phyloP scores from a whole-genome alignment of 371 early-diverging fungal species.

The Apophysomyces elegans region DNA sequence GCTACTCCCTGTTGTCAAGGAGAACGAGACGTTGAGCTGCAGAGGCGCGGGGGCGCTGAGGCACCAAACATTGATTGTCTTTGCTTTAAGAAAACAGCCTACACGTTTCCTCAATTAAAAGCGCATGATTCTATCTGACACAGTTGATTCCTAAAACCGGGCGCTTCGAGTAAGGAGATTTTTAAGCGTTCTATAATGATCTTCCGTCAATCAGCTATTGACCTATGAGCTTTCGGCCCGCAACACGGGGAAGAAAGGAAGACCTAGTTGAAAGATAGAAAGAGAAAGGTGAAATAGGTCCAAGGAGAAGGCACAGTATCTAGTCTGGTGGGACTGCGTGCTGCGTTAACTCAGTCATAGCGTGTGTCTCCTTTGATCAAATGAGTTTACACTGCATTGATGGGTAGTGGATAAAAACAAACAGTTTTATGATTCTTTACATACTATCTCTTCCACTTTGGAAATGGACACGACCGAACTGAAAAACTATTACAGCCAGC shows the following conservation, averaged over 20 bases:
- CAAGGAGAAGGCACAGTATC: constrained; percentile 1
- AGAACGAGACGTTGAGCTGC: not conserved
- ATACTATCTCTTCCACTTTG: not conserved
- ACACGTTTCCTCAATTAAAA: not conserved
- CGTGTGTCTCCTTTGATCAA: constrained; percentile 3
- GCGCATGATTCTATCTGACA: not conserved
- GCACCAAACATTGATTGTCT: too few relatives aligned
- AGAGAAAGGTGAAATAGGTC: not conserved
- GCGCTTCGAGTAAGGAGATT: not conserved
- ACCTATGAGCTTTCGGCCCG: not conserved
- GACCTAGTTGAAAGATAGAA: not conserved
- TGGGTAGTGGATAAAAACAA: not conserved
- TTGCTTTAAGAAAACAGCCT: constrained; percentile 4
- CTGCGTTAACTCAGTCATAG: not conserved
- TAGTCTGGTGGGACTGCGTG: not conserved
- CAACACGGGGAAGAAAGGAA: not conserved
- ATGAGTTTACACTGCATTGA: not conserved
- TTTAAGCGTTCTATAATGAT: not conserved
- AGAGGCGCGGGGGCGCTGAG: too few relatives aligned
- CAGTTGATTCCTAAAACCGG: not conserved
- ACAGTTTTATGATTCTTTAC: not conserved
- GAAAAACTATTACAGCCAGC: not conserved
- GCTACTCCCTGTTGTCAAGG: not conserved
- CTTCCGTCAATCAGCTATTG: not conserved
- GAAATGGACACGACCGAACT: not conserved